Evolutionary conservation across 257 asterid species (phyloP).

Genomic region (Solanum corneliomulleri): DNA sequence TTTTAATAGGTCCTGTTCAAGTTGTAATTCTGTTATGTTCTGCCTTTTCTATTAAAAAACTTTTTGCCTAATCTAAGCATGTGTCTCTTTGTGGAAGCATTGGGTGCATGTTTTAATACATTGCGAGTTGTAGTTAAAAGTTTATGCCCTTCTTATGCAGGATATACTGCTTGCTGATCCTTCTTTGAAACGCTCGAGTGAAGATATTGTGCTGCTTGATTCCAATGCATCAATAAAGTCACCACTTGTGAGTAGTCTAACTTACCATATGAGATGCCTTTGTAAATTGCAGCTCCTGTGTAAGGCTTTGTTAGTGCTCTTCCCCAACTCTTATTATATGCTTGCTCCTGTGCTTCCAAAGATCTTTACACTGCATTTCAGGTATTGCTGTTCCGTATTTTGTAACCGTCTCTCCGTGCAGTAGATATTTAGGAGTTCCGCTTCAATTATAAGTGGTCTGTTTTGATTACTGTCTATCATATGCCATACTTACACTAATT

Average conservation of each 20-base stretch:
- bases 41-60: not conserved
- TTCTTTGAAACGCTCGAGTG: constrained; percentile 59
- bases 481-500: not conserved
- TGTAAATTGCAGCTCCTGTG: not conserved
- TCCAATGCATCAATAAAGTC: constrained; percentile 64
- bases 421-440: not conserved
- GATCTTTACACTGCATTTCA: not conserved
- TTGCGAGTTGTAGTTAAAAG: not conserved
- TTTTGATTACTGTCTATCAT: not conserved
- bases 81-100: not conserved
- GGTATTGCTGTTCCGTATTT: not conserved
- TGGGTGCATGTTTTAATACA: not conserved
- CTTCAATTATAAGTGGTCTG: not conserved
- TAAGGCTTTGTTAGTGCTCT: not conserved
- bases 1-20: not conserved
- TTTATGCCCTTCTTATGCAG: constrained; percentile 28
- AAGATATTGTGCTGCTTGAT: constrained; percentile 57
- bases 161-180: constrained; percentile 59
- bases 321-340: not conserved
- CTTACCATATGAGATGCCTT: not conserved
- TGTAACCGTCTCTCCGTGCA: not conserved
- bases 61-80: not conserved
- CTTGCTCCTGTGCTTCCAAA: not conserved
- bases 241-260: constrained; percentile 61
- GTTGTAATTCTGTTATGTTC: not conserved